Evolutionary conservation across 2,329 filamentous ascomycete genomes (phyloP), one percentile per base, ranked within the genome.

Genomic region (Venturia carpophila): DNA sequence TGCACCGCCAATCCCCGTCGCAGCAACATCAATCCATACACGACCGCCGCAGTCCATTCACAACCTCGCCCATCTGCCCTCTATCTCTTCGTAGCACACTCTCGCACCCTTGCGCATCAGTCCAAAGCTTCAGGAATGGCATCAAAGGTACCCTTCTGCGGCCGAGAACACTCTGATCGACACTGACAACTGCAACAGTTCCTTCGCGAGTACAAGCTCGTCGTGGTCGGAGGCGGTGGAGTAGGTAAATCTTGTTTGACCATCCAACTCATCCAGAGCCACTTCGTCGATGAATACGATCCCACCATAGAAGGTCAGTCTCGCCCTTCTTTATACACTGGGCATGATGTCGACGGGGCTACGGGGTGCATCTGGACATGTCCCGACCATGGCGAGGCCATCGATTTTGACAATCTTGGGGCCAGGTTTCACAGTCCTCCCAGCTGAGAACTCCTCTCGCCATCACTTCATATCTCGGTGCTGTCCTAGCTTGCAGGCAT

Each of bases 251-350:
- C 93, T 68, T 97, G 94, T 81, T 85, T 99, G 83, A 97, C 94
- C 67, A 97, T 99, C 75, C 94, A 97, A 69, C 78, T 82, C 69
- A 82, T 82, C 72, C 79, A 82, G 80, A 93, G 89, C 78, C 94
- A 99, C 78, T 99, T 99, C 82, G 93, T 97, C 76, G 94, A 97
- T 79, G 94, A 97, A 79, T 99, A 99, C 79, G 94, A 99, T 79
- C 94, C 94, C 66, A 99, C 94, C 73, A 97, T 99, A 75, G 94
- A 99, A 90, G 94, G 94, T 92, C 78, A 71, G 83, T 72, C 62
- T 58, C 62, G 37, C 66, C 63, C 47, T 58, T 21, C 65, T 61
- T 63, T 37, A 42, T 52, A 42, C 67, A 19, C 64, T 60, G 19
- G 61, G 37, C 27, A 39, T 63, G 21, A 21, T 58, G 21, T 34